phyloP scores from a whole-genome alignment of 2,329 filamentous ascomycete genomes.

The Elsinoe ampelina region DNA sequence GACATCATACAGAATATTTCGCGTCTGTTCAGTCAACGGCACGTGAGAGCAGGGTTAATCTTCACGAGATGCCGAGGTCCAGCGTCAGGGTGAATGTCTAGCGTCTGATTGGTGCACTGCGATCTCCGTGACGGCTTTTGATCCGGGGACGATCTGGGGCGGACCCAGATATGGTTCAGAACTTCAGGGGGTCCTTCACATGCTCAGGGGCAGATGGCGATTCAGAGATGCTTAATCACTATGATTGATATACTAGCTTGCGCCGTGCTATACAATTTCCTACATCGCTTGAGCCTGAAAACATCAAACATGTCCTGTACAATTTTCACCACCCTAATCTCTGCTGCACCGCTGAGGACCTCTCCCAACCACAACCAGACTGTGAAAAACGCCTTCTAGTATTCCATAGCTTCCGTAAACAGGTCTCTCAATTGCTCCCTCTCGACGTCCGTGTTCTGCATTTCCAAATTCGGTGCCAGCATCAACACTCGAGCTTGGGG shows the following conservation, averaged over 20 bases:
- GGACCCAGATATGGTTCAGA: not conserved
- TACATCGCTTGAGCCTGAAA: not conserved
- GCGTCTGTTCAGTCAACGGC: conserved; percentile 5
- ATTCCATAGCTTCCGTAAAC: conserved; percentile 41
- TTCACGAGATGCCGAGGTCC: conserved; percentile 8
- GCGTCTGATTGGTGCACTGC: not conserved
- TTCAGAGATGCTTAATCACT: not conserved
- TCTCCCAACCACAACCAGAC: not conserved
- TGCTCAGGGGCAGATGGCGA: not conserved
- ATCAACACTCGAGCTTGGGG: conserved; percentile 85
- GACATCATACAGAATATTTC: not conserved
- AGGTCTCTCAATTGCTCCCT: conserved; percentile 39
- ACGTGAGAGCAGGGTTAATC: not conserved
- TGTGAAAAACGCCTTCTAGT: conserved; percentile 19
- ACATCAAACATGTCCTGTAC: not conserved
- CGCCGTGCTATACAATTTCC: not conserved
- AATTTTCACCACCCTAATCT: not conserved
- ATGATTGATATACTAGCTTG: not conserved
- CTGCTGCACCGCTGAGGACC: not conserved
- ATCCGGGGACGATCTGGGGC: not conserved
- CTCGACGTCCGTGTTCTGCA: conserved; percentile 36
- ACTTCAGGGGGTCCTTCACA: not conserved
- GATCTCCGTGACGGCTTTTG: not conserved
- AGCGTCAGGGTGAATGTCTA: not conserved
- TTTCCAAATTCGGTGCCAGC: conserved; percentile 70